Evolutionary conservation across 306 rosid species (phyloP).

Genomic region (Pyrus communis): DNA sequence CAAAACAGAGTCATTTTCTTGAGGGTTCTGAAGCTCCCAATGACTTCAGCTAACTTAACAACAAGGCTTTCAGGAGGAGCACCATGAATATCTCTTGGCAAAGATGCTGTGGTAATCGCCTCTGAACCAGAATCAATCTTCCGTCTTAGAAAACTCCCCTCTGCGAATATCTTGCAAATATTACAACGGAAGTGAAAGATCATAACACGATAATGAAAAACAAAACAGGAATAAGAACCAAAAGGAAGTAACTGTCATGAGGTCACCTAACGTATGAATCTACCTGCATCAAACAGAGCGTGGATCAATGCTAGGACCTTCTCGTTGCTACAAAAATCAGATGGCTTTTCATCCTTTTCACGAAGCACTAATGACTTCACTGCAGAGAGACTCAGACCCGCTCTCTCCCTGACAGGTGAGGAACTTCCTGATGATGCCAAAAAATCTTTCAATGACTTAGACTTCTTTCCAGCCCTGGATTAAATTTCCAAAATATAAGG

Average conservation of each 20-base stretch:
- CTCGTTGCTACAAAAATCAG: conserved; percentile 53
- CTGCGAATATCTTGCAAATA: conserved; percentile 94
- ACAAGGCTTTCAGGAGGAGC: conserved; percentile 88
- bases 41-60: conserved; percentile 83
- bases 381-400: conserved; percentile 64
- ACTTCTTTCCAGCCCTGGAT: conserved; percentile 73
- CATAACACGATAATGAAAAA: conserved; percentile 34
- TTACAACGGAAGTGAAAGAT: conserved; percentile 72
- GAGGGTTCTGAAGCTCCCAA: conserved; percentile 67
- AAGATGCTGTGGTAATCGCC: conserved; percentile 37
- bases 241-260: conserved; percentile 13
- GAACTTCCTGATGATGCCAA: conserved; percentile 50
- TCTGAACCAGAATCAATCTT: conserved; percentile 47
- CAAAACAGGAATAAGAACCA: conserved; percentile 2
- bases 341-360: conserved; percentile 72
- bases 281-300: conserved; percentile 84
- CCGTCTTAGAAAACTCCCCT: conserved; percentile 71
- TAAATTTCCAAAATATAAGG: conserved; percentile 21
- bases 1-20: conserved; percentile 84
- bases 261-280: conserved; percentile 31
- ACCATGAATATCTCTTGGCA: conserved; percentile 87
- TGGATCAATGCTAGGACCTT: conserved; percentile 52
- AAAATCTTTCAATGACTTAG: conserved; percentile 71
- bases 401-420: conserved; percentile 71
- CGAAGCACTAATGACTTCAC: conserved; percentile 80